Evolutionary conservation across 257 asterid species (phyloP).

Genomic region (Jaltomata sinuosa): DNA sequence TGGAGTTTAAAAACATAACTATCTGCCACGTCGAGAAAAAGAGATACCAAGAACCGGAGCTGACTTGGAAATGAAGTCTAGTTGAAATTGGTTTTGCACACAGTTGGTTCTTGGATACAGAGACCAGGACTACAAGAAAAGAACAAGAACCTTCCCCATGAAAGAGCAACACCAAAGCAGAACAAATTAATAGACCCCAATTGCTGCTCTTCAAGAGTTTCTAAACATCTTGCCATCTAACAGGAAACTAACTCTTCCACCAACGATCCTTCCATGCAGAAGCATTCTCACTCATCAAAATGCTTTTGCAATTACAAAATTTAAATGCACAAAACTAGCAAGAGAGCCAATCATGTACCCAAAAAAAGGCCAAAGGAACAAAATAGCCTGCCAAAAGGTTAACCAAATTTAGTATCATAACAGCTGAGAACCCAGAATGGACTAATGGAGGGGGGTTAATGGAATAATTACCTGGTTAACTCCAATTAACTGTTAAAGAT

Average conservation of each 20-base stretch:
- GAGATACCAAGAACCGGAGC: not conserved
- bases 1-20: not conserved
- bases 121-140: constrained; percentile 6
- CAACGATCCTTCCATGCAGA: constrained; percentile 23
- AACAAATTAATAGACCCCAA: constrained; percentile 21
- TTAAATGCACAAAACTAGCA: constrained; percentile 44
- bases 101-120: not conserved
- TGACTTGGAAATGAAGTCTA: not conserved
- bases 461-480: constrained; percentile 39
- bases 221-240: constrained; percentile 18
- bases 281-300: constrained; percentile 26
- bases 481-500: constrained; percentile 26
- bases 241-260: constrained; percentile 25
- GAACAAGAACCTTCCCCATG: constrained; percentile 14
- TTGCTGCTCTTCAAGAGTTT: constrained; percentile 27
- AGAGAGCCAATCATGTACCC: constrained; percentile 53
- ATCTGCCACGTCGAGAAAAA: not conserved
- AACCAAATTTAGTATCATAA: constrained; percentile 36
- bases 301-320: constrained; percentile 35
- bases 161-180: constrained; percentile 13
- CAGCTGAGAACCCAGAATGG: constrained; percentile 1
- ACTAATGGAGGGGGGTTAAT: constrained; percentile 8
- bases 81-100: not conserved
- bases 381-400: constrained; percentile 71
- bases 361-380: constrained; percentile 38